A percentile compares a stretch with the other conserved stretches of the same genome.
phyloP scores from a whole-genome alignment of 2,329 filamentous ascomycete species.

The Talaromyces sp. region DNA sequence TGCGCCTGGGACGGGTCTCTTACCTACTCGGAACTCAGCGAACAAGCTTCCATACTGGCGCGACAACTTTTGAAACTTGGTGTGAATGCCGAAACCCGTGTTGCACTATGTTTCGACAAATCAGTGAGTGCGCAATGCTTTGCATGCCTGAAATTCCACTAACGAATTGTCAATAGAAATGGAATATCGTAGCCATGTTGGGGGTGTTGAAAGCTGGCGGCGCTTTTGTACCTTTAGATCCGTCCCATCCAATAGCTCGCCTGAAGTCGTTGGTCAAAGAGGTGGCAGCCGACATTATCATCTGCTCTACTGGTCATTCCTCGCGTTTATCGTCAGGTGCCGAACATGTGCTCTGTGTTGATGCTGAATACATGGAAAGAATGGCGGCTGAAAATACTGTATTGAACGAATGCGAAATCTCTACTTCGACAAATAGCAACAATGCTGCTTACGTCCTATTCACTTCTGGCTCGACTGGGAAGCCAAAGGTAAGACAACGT shows the following conservation, averaged over 20 bases:
- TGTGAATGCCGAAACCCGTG: constrained; percentile 29
- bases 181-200: constrained; percentile 24
- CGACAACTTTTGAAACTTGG: constrained; percentile 32
- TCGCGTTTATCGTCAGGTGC: constrained; percentile 6
- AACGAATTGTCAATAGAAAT: constrained; percentile 17
- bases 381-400: background rate
- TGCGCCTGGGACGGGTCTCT: constrained; percentile 36
- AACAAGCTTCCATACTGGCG: constrained; percentile 34
- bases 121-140: constrained; percentile 7
- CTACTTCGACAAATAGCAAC: constrained; percentile 28
- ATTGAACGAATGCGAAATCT: background rate
- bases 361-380: constrained; percentile 4
- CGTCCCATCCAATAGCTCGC: constrained; percentile 18
- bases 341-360: constrained; percentile 20
- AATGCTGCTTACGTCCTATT: constrained; percentile 61
- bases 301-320: constrained; percentile 11
- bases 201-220: constrained; percentile 25
- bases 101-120: constrained; percentile 29
- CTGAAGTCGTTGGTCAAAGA: constrained; percentile 4
- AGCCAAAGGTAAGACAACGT: constrained; percentile 53
- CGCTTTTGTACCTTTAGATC: constrained; percentile 21
- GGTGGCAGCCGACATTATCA: constrained; percentile 6
- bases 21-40: constrained; percentile 35
- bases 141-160: background rate
- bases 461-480: constrained; percentile 55